phyloP scores from a whole-genome alignment of 2,329 filamentous ascomycete species.

The Aspergillus sclerotialis region DNA sequence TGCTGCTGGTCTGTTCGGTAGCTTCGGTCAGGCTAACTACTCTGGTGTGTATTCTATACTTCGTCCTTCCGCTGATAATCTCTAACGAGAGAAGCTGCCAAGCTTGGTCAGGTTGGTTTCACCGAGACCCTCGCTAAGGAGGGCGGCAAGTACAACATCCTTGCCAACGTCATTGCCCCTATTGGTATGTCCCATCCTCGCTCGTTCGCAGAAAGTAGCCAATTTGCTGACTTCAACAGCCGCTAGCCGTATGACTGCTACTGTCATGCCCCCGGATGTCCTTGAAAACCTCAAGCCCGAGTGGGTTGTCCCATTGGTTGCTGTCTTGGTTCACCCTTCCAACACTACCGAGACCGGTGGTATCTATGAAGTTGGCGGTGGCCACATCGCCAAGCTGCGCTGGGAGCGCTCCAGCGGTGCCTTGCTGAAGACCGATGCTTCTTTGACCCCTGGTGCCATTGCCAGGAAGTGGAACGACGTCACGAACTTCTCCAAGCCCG shows the following conservation, averaged over 20 bases:
- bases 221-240: conserved; percentile 42
- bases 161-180: conserved; percentile 89
- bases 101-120: conserved; percentile 91
- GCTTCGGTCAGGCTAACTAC: conserved; percentile 94
- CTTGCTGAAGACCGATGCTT: conserved; percentile 80
- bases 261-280: conserved; percentile 90
- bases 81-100: conserved; percentile 59
- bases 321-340: conserved; percentile 75
- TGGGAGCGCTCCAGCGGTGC: conserved; percentile 92
- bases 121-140: conserved; percentile 98
- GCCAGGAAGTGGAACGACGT: conserved; percentile 86
- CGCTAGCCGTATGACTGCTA: conserved; percentile 91
- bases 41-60: conserved; percentile 48
- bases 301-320: conserved; percentile 91
- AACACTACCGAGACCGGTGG: conserved; percentile 76
- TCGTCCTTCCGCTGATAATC: conserved; percentile 3
- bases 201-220: not conserved
- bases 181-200: conserved; percentile 45
- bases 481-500: conserved; percentile 74
- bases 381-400: conserved; percentile 83
- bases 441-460: conserved; percentile 80
- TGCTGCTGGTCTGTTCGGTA: conserved; percentile 91
- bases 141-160: conserved; percentile 95
- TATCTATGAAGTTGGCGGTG: conserved; percentile 91
- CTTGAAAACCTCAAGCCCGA: conserved; percentile 80